These are phyloP conservation scores for Trichoderma endophyticum DNA, from an alignment of 2,329 filamentous ascomycete species.

Conservation along the genomic window DNA sequence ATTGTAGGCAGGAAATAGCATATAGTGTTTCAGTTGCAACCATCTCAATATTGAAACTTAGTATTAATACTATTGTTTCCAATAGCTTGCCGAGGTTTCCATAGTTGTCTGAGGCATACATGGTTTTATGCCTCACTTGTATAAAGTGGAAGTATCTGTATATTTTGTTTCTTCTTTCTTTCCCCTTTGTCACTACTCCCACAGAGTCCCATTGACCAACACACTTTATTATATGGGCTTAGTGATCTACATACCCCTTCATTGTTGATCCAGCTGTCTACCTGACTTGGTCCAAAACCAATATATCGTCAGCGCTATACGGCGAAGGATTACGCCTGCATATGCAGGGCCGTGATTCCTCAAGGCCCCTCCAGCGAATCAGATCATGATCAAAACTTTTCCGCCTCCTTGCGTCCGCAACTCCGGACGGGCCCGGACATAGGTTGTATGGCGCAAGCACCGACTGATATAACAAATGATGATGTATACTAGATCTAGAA, in stretches of 20 bases:
- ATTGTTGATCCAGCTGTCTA: too few relatives aligned
- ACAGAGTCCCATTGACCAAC: background rate
- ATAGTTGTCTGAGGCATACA: background rate
- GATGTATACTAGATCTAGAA: too few relatives aligned
- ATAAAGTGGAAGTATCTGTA: background rate
- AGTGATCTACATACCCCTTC: background rate
- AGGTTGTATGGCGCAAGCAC: background rate
- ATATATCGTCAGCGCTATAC: background rate
- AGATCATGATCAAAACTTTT: too few relatives aligned
- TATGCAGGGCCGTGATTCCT: background rate
- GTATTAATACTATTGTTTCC: background rate
- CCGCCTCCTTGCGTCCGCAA: too few relatives aligned
- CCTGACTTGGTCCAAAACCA: too few relatives aligned
- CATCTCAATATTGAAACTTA: background rate
- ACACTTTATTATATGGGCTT: background rate
- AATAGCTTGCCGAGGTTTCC: fast-evolving
- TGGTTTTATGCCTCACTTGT: background rate
- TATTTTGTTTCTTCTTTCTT: background rate
- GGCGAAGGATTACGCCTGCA: background rate
- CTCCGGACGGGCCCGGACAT: background rate
- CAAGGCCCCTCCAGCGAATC: background rate
- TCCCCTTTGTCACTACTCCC: background rate
- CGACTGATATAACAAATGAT: background rate
- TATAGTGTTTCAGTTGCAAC: too few relatives aligned
- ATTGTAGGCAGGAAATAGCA: too few relatives aligned